Evolutionary conservation across 2,329 filamentous ascomycete genomes (phyloP).

Genomic region (Diplodia mutila): DNA sequence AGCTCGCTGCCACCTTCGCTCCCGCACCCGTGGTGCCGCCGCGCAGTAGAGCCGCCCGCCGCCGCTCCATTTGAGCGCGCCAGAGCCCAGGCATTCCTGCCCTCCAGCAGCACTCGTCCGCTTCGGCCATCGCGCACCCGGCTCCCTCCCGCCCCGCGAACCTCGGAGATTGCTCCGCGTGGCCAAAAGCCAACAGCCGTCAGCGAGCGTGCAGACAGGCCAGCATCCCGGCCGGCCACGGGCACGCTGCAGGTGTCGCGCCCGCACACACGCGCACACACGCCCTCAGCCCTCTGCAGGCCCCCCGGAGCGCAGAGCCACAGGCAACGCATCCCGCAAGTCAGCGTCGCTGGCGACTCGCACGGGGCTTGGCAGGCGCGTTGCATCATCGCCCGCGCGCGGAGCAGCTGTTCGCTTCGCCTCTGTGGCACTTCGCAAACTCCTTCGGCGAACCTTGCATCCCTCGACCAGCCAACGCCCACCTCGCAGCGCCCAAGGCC

Average conservation of each 20-base stretch:
- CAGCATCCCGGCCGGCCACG: constrained; percentile 17
- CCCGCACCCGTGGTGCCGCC: constrained; percentile 20
- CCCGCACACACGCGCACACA: not conserved
- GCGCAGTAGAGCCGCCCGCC: constrained; percentile 17
- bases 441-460: constrained; percentile 26
- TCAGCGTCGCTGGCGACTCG: constrained; percentile 4
- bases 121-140: not conserved
- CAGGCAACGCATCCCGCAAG: not conserved
- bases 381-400: constrained; percentile 25
- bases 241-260: constrained; percentile 20
- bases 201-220: constrained; percentile 15
- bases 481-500: constrained; percentile 21
- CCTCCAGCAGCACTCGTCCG: not conserved
- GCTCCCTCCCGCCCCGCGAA: constrained; percentile 2
- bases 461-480: constrained; percentile 26
- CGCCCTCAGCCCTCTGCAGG: constrained; percentile 16
- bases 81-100: not conserved
- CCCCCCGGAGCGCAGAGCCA: not conserved
- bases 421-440: constrained; percentile 25
- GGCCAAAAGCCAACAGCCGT: not conserved
- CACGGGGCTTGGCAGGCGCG: constrained; percentile 19
- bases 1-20: constrained; percentile 12
- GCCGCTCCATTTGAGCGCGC: constrained; percentile 18
- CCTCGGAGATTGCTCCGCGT: constrained; percentile 22
- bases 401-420: constrained; percentile 24